phyloP scores from a whole-genome alignment of 495 filamentous ascomycete species.

The Talaromyces ruber region DNA sequence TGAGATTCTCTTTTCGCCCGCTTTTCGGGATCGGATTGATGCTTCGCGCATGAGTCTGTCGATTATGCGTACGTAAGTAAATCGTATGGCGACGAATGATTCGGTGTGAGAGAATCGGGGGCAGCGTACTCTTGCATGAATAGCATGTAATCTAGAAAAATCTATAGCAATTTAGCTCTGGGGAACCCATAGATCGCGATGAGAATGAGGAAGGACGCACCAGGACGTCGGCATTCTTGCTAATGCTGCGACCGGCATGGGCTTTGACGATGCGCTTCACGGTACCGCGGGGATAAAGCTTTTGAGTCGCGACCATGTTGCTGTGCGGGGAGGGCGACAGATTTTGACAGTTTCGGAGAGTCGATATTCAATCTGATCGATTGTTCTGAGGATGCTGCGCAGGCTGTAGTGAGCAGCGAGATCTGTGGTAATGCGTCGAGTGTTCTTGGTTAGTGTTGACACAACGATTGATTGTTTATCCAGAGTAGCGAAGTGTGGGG shows the following conservation, averaged over 20 bases:
- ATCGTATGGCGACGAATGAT: not conserved
- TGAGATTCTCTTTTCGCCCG: slow-evolving; percentile 63
- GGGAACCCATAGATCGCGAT: slow-evolving; percentile 2
- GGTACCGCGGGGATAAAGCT: slow-evolving; percentile 76
- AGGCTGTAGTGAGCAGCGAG: not conserved
- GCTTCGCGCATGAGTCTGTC: slow-evolving; percentile 78
- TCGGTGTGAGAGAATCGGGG: no score
- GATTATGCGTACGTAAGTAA: slow-evolving; percentile 7
- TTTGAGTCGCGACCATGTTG: slow-evolving; percentile 43
- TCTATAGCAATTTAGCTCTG: slow-evolving; percentile 35
- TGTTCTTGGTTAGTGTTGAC: not conserved
- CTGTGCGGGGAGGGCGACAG: not conserved
- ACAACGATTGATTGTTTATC: not conserved
- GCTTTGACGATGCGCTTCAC: slow-evolving; percentile 86
- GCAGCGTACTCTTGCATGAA: slow-evolving; percentile 74
- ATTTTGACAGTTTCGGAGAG: not conserved
- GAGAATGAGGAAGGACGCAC: slow-evolving; percentile 35
- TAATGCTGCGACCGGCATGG: slow-evolving; percentile 68
- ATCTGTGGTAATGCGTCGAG: not conserved
- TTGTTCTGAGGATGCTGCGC: not conserved
- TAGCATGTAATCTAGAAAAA: slow-evolving; percentile 82
- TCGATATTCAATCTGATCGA: not conserved
- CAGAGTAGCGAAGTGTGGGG: not conserved
- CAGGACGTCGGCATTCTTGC: slow-evolving; percentile 81
- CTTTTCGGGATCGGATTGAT: slow-evolving; percentile 63